Evolutionary conservation across 106 monocot species (phyloP).

Genomic region (Dioscorea dumetorum): DNA sequence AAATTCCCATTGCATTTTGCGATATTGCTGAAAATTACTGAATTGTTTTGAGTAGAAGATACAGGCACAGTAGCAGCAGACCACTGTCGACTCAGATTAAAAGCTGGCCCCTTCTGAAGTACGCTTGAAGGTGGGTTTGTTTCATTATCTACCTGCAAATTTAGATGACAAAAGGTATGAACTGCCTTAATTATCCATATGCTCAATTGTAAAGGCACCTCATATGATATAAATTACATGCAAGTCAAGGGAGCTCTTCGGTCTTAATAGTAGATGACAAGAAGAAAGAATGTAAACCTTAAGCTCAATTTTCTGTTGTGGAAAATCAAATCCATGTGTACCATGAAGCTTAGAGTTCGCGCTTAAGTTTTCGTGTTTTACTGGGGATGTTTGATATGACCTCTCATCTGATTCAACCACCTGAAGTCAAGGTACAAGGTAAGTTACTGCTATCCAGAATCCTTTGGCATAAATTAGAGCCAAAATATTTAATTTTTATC

Average conservation of each 20-base stretch:
- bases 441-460: background rate
- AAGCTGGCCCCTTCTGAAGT: slow-evolving; percentile 14
- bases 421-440: slow-evolving; percentile 21
- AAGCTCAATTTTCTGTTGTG: slow-evolving; percentile 31
- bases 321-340: slow-evolving; percentile 13
- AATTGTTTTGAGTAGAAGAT: slow-evolving; percentile 17
- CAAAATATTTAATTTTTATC: slow-evolving; percentile 5
- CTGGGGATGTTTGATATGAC: slow-evolving; percentile 17
- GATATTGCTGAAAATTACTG: slow-evolving; percentile 9
- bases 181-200: too few relatives aligned
- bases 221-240: too few relatives aligned
- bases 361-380: slow-evolving; percentile 15
- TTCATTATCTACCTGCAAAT: slow-evolving; percentile 21
- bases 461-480: background rate
- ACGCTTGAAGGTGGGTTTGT: slow-evolving; percentile 6
- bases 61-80: slow-evolving; percentile 5
- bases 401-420: slow-evolving; percentile 35
- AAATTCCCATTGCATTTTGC: slow-evolving; percentile 22
- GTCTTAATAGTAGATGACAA: too few relatives aligned
- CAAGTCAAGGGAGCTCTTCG: too few relatives aligned
- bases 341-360: slow-evolving; percentile 23
- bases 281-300: slow-evolving; percentile 29
- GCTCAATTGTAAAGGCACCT: too few relatives aligned
- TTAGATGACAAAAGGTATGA: background rate
- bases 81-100: slow-evolving; percentile 20